Evolutionary conservation across 2,329 filamentous ascomycete species (phyloP).

Genomic region (Fusarium tjaetaba): DNA sequence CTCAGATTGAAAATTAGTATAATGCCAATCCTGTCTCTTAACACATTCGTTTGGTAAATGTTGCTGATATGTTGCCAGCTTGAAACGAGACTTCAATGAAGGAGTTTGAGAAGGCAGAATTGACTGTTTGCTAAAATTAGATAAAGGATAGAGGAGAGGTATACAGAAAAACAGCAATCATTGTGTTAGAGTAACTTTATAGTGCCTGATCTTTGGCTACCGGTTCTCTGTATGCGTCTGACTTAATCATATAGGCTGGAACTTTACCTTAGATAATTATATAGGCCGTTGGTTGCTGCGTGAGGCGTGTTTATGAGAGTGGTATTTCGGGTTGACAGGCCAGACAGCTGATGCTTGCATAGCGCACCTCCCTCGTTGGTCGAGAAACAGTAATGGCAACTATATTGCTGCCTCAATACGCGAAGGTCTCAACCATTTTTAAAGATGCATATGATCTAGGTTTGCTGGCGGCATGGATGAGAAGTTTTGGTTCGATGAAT

Average conservation of each 20-base stretch:
- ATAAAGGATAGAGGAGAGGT: background rate
- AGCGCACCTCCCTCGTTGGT: background rate
- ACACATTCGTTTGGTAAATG: background rate
- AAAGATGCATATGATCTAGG: background rate
- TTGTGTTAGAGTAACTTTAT: too few species aligned
- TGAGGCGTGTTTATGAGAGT: background rate
- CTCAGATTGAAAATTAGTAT: background rate
- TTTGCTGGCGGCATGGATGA: too few species aligned
- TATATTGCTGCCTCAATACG: too few species aligned
- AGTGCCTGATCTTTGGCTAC: background rate
- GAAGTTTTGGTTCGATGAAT: background rate
- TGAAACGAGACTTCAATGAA: too few species aligned
- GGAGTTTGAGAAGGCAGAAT: background rate
- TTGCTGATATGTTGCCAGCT: background rate
- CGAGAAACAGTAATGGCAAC: background rate
- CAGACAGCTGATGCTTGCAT: background rate
- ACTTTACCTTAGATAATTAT: too few species aligned
- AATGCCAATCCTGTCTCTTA: background rate
- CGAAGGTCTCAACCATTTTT: fast-evolving
- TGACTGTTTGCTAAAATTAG: background rate
- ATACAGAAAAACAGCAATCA: background rate
- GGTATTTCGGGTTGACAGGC: background rate
- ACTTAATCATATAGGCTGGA: background rate
- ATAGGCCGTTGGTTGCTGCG: background rate
- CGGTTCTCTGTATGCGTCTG: background rate